Evolutionary conservation across 2,329 filamentous ascomycete species (phyloP).

Genomic region (Colletotrichum neosansevieriae): DNA sequence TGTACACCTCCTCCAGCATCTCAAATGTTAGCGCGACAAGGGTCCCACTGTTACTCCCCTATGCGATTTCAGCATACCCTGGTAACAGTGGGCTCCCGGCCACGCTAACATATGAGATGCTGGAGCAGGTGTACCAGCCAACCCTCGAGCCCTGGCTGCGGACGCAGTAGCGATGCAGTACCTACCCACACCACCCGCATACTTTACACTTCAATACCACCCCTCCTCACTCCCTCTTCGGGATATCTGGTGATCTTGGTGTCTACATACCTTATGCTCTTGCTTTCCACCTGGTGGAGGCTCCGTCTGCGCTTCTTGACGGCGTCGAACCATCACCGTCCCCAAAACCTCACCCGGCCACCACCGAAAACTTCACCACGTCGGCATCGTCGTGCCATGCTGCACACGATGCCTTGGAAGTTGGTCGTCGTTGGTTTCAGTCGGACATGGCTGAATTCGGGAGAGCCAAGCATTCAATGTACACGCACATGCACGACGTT

Average conservation of each 20-base stretch:
- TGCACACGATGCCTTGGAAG: background rate
- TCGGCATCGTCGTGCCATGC: background rate
- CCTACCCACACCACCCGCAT: background rate
- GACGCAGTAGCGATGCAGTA: background rate
- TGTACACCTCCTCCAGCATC: too few species aligned
- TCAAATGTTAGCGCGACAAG: too few species aligned
- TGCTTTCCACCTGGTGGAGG: background rate
- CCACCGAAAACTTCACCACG: conserved; percentile 9
- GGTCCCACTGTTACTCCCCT: too few species aligned
- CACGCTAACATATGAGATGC: too few species aligned
- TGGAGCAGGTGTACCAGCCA: too few species aligned
- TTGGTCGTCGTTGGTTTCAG: background rate
- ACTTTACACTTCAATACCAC: conserved; percentile 15
- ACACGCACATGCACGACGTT: conserved; percentile 16
- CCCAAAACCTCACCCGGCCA: conserved; percentile 13
- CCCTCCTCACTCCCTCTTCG: conserved; percentile 6
- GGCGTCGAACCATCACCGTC: conserved; percentile 10
- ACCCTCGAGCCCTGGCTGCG: too few species aligned
- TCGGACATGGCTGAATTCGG: conserved; percentile 2
- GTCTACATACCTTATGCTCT: background rate
- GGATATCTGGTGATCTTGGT: conserved; percentile 19
- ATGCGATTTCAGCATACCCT: too few species aligned
- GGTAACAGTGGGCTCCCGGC: too few species aligned
- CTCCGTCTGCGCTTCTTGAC: conserved; percentile 6
- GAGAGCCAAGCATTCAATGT: background rate